Conservation (phyloP, 768 basidiomycete genomes). For the Amyloporia xantha region DNA sequence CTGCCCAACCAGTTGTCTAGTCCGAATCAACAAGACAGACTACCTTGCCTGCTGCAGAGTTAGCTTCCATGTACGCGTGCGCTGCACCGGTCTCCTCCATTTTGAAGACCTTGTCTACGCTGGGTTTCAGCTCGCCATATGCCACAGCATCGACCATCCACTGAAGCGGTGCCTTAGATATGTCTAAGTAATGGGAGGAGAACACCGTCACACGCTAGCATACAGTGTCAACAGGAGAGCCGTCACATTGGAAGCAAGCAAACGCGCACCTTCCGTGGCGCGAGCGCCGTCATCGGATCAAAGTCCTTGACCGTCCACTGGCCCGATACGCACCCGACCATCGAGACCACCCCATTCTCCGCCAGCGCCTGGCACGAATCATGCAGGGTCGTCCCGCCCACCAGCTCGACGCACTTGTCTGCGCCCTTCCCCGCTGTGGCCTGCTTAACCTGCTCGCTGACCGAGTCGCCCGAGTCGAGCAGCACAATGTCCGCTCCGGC, state of each 20-base stretch:
- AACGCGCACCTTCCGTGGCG: not conserved
- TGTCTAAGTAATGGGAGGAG: not conserved
- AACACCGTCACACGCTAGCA: not conserved
- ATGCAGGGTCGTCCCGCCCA: slow-evolving; percentile 1
- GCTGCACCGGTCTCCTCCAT: slow-evolving; percentile 4
- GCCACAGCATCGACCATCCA: slow-evolving; percentile 4
- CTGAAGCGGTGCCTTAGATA: slow-evolving; percentile 3
- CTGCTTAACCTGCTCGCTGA: not conserved
- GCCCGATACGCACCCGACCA: slow-evolving; percentile 4
- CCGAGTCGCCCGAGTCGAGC: not conserved
- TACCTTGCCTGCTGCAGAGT: slow-evolving; percentile 1
- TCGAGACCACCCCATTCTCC: not conserved
- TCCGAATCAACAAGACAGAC: slow-evolving; percentile 2
- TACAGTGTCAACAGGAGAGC: not conserved
- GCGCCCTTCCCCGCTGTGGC: slow-evolving; percentile 2
- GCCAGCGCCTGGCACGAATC: not conserved
- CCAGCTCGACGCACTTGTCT: slow-evolving; percentile 1
- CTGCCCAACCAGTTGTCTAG: too few species aligned
- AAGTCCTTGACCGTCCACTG: slow-evolving; percentile 5
- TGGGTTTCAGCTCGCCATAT: not conserved
- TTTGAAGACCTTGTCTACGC: slow-evolving; percentile 3
- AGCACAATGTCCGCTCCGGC: slow-evolving; percentile 1
- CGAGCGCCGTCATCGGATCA: not conserved
- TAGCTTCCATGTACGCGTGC: slow-evolving; percentile 3
- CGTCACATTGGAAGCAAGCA: too few species aligned